Evolutionary conservation across 768 basidiomycete species (phyloP), one percentile per base, ranked within the genome.

Genomic region (Harrya chromipes): DNA sequence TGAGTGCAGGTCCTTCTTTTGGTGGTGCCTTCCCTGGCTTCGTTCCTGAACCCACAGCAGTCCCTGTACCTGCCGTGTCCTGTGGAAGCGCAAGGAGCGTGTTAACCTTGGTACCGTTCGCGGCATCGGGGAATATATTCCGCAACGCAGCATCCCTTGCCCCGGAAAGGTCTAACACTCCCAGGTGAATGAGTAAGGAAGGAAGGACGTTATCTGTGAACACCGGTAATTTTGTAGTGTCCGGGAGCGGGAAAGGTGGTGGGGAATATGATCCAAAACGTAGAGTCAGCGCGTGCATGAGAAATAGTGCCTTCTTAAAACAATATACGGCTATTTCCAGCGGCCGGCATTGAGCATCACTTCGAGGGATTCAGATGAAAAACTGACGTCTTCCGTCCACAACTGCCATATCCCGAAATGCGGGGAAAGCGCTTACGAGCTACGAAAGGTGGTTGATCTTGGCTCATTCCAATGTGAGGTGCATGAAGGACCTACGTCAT

Each of bases 281-380:
- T 38, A 84, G 65, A 21, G 67, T 70, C 43, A 94, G 69, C 21
- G 82, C 83, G 54, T 89, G 81, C 44, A 92, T 72, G 44, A 94
- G 77, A 67, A 91, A 90, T 27, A 95, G 72, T 2, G 87, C 90
- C 62, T 94, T 95, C 69, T 92, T 93, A 77, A 92, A 90, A 62
- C 89, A 82, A 69, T 90, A 94, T 20, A 92, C 75, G n/a, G 81
- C 89, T 91, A 31, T 48, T 37, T 39, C 33, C 44, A 40, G 20
- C 20, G 27, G 43, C 21, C 14, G 33, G 26, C 40, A 42, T 40
- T 43, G 4, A 49, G 42, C 33, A 19, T 13, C 20, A 53, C 40
- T 37, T 41, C 20, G 35, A 24, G 19, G n/a, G 33, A 43, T 37
- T 34, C 49, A 45, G 33, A 50, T 58, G 41, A 52, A 46, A 43